Conservation (phyloP, 306 rosid species). For the Abrus pulchellus region DNA sequence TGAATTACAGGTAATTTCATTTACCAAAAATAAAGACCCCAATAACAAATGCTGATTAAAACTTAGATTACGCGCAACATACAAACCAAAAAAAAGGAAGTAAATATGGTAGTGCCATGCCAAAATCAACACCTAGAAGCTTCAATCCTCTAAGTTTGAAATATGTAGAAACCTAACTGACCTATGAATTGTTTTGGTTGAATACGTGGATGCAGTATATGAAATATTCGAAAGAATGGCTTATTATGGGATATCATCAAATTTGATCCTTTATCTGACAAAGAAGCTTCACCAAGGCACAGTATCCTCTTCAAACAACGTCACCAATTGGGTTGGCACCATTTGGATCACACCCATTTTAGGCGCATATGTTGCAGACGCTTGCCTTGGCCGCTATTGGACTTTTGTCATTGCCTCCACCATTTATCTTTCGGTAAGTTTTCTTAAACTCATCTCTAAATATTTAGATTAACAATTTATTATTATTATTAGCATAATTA, state of each 20-base stretch:
- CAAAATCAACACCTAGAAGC: too few species aligned
- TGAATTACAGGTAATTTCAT: not conserved
- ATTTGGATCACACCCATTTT: slow-evolving; percentile 81
- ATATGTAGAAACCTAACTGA: not conserved
- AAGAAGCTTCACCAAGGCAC: slow-evolving; percentile 78
- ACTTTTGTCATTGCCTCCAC: slow-evolving; percentile 68
- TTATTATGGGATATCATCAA: slow-evolving; percentile 75
- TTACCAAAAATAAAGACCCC: not conserved
- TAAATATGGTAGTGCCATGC: too few species aligned
- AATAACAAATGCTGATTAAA: too few species aligned
- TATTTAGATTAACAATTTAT: too few species aligned
- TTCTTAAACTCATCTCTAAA: not conserved
- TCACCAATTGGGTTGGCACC: slow-evolving; percentile 86
- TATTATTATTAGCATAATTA: not conserved
- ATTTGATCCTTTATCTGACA: slow-evolving; percentile 70
- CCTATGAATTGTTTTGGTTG: not conserved
- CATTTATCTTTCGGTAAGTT: slow-evolving; percentile 67
- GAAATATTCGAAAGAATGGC: slow-evolving; percentile 94
- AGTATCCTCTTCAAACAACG: slow-evolving; percentile 71
- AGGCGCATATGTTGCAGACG: slow-evolving; percentile 89
- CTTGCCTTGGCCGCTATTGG: slow-evolving; percentile 85
- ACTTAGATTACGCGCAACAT: too few species aligned
- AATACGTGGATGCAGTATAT: slow-evolving; percentile 56
- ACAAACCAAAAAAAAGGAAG: not conserved
- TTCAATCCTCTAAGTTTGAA: too few species aligned